Evolutionary conservation across 768 basidiomycete genomes (phyloP), one percentile per base, ranked within the genome.

Genomic region (Multifurca ochricompacta): DNA sequence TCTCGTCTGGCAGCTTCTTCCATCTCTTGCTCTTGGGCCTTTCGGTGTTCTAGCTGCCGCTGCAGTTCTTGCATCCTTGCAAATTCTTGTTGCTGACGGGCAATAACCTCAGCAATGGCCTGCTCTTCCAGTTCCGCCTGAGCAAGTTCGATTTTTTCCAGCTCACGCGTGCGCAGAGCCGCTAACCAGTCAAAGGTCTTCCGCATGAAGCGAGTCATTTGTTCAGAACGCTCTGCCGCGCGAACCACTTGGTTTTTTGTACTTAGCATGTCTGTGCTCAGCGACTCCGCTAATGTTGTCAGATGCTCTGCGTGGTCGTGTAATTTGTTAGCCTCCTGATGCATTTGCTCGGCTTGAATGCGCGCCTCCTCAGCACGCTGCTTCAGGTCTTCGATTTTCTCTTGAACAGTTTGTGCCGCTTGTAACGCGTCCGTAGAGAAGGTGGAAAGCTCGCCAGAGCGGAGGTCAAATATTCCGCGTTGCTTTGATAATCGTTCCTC

Each of bases 391-490:
- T 52, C 50, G 2, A 28, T 25, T 11, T 42, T 45, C 27, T 48
- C 45, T 3, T 47, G 56, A 19, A 57, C n/a, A 25, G 45, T 9
- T 16, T 42, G 39, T 9, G 37, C 14, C 3, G 50, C 10, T 11
- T 11, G 45, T 21, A 14, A 13, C 8, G 51, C 56, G n/a, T 57
- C 50, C 8, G 19, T 14, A 31, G 14, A 16, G 21, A 48, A 48
- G n/a, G 32, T 36, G 8, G 50, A 47, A 27, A 57, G 45, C 45
- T 57, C 56, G 56, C 40, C n/a, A 7, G 56, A 52, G 31, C 50
- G 45, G 13, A 14, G 19, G 27, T 47, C 50, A 19, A 47, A 52
- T 36, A 14, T 48, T 32, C 36, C 44, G 11, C 56, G 56, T 14
- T 23, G 31, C 27, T 47, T 52, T 13, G 34, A 40, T 11, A 48